Evolutionary conservation across 305 asterid genomes (phyloP).

Genomic region (Ajuga reptans): DNA sequence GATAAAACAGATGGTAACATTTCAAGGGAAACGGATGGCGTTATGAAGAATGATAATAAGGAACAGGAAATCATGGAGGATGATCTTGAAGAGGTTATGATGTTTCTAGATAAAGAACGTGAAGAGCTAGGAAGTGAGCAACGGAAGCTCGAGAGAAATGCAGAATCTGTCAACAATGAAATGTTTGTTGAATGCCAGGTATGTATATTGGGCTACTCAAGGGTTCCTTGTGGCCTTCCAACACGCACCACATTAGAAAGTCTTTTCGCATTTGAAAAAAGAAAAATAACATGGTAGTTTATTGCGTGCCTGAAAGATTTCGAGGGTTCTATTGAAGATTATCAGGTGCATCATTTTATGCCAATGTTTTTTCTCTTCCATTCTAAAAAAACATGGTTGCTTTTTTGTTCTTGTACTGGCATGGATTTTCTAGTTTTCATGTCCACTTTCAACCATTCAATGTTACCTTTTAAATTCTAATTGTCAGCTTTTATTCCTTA

Average conservation of each 20-base stretch:
- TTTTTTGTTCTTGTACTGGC: too few species aligned
- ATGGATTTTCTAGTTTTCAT: too few species aligned
- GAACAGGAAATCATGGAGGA: conserved; percentile 44
- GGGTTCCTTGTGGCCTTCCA: neutral
- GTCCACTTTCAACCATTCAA: too few species aligned
- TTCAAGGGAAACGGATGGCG: conserved; percentile 27
- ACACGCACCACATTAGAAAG: neutral
- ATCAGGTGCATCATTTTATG: neutral
- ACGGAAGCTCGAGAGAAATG: conserved; percentile 75
- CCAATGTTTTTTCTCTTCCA: too few species aligned
- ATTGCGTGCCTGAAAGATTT: neutral
- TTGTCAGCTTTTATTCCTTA: too few species aligned
- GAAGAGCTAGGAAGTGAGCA: conserved; percentile 68
- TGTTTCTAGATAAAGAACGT: conserved; percentile 53
- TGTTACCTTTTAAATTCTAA: neutral
- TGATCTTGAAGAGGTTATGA: conserved; percentile 58
- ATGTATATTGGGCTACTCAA: neutral
- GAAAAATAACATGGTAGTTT: neutral
- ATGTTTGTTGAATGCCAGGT: conserved; percentile 99
- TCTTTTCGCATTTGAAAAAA: neutral
- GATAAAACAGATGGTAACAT: conserved; percentile 25
- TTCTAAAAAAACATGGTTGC: too few species aligned
- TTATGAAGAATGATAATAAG: conserved; percentile 22
- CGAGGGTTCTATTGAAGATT: neutral
- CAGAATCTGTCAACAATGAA: conserved; percentile 82